These are phyloP conservation scores for Chrysoporthe cubensis DNA, from an alignment of 2,329 filamentous ascomycete species.

Conservation along the genomic window DNA sequence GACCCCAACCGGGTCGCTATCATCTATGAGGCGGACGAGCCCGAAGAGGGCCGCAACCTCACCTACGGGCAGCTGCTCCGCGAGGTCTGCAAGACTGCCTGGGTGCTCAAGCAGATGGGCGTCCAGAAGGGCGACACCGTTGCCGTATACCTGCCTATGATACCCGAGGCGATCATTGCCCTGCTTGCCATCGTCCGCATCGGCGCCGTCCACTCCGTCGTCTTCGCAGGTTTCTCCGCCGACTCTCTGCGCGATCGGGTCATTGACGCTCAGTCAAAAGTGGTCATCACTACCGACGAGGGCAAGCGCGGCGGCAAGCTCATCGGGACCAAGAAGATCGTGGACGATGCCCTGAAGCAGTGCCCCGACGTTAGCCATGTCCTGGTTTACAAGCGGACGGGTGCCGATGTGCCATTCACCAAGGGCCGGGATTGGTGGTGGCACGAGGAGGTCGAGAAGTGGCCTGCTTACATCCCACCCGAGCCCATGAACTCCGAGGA, in stretches of 20 bases:
- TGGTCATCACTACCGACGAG: conserved; percentile 96
- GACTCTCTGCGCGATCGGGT: conserved; percentile 96
- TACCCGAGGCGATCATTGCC: conserved; percentile 90
- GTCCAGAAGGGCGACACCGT: conserved; percentile 97
- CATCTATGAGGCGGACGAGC: conserved; percentile 98
- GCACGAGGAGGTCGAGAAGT: conserved; percentile 98
- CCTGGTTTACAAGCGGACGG: conserved; percentile 94
- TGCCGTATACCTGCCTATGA: conserved; percentile 97
- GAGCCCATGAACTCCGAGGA: conserved; percentile 92
- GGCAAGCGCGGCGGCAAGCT: conserved; percentile 97
- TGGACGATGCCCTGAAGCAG: conserved; percentile 95
- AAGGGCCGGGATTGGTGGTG: conserved; percentile 92
- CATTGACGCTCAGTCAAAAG: conserved; percentile 84
- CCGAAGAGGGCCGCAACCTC: conserved; percentile 81
- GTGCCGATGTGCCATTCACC: conserved; percentile 89
- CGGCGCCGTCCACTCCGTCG: conserved; percentile 93
- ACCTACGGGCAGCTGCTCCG: conserved; percentile 92
- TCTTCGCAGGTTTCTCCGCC: conserved; percentile 96
- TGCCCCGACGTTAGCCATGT: conserved; percentile 86
- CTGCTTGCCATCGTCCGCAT: conserved; percentile 92
- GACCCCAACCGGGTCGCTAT: conserved; percentile 92
- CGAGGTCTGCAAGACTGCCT: conserved; percentile 85
- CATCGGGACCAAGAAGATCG: conserved; percentile 98
- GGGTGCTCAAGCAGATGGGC: conserved; percentile 91
- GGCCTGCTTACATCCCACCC: conserved; percentile 87